Evolutionary conservation across 768 basidiomycete genomes (phyloP), one percentile per base, ranked within the genome.

Genomic region (Cyclocybe aegerita): DNA sequence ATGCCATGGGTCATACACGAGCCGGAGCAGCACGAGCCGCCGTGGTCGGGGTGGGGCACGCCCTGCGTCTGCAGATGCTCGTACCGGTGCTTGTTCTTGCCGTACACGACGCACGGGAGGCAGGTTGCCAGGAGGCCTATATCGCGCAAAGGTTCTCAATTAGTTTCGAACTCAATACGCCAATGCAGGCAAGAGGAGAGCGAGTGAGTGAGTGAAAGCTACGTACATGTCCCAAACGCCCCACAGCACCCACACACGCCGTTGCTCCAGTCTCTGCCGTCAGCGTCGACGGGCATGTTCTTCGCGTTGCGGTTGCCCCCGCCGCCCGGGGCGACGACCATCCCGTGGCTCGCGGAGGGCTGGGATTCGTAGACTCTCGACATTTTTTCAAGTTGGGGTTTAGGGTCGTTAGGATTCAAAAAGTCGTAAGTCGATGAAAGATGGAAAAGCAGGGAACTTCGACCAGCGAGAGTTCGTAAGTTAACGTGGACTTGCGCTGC

Each of bases 71-170:
- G 56, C 39, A 78, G 60, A 51, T 74, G 67, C 32, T 73, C 66
- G 39, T 69, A 61, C 32, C 76, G 74, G 38, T 66, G 63, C 59
- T 71, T 75, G 61, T 70, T 69, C 52, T 71, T 58, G 30, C 66
- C 62, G 60, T 75, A 76, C 36, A 67, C 54, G 50, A 76, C 50
- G 59, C 75, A 77, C 1, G 77, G 76, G 56, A 65, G 68, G 58
- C 58, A 75, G 12, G 61, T 70, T 1, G 73, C 56, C 15, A 70
- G 35, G 37, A 67, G 46, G 51, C 69, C 75, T 76, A 33, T 1
- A 16, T 1, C 11, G 11, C 7, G 12, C 1, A 35, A 35, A 11
- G 15, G 49, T 17, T 10, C 16, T 14, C 14, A 42, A 7, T 39
- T 36, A 11, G 51, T 47, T 16, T 37, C 35, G 17, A 32, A 12